Percentiles rank a stretch among this genome's conserved stretches.
These are phyloP conservation scores for Stereum hirsutum DNA, from an alignment of 1,284 basidiomycete species.

Conservation along the genomic window DNA sequence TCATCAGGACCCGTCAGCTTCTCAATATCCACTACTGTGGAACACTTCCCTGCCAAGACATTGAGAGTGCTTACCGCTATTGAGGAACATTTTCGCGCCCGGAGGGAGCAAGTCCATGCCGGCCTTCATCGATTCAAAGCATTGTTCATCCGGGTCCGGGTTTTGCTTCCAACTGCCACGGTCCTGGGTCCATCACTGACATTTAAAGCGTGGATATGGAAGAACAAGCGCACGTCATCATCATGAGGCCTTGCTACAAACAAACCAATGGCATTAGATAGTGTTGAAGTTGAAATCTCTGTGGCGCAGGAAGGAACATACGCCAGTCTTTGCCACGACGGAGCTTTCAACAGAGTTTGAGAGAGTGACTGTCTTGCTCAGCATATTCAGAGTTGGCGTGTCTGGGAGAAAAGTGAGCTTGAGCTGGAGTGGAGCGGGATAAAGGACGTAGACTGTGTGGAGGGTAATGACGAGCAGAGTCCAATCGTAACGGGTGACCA, in stretches of 20 bases:
- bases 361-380: too few species aligned
- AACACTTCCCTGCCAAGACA: neutral
- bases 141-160: constrained; percentile 40
- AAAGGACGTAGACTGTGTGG: too few species aligned
- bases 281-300: neutral
- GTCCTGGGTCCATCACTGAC: neutral
- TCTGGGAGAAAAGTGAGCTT: too few species aligned
- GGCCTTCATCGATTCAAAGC: constrained; percentile 56
- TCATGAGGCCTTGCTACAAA: constrained; percentile 38
- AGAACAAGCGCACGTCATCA: constrained; percentile 37
- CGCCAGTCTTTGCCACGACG: neutral
- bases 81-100: constrained; percentile 38
- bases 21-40: neutral
- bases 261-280: neutral
- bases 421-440: too few species aligned
- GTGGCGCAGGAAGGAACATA: neutral
- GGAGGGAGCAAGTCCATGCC: constrained; percentile 43
- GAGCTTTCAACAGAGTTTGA: too few species aligned
- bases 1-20: constrained; percentile 4
- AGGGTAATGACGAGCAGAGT: too few species aligned
- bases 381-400: too few species aligned
- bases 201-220: neutral
- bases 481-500: too few species aligned
- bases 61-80: constrained; percentile 27
- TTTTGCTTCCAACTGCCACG: constrained; percentile 24